Base-by-base conservation (phyloP, 371 early-diverging fungal genomes). In the Syncephalastrum contaminatum region DNA sequence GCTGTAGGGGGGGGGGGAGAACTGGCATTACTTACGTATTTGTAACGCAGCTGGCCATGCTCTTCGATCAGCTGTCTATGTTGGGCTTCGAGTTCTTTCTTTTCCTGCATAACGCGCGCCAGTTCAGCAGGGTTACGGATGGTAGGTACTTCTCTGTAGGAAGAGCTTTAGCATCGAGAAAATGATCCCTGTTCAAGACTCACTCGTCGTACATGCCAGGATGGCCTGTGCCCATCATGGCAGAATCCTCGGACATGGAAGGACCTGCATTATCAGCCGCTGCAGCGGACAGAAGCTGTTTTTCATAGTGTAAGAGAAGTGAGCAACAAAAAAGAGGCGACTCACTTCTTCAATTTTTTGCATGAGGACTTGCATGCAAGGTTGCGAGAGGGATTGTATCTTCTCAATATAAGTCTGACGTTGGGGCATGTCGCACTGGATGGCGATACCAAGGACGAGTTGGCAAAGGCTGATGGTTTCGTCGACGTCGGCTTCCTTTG, bases 291-390 rank as follows among this genome's bases (percentile, higher is more conserved):
- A 30, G 36, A 30, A 30, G 36, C 36, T 30, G 12, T 3, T 30
- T 30, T 30, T 30, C 36, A 30, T 30, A 10, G 36, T 30, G 10
- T 30, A 30, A 30, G 36, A 30, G 10, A 30, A 30, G 10, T 25
- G 10, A 12, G 30, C 7, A 14, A 54, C 41, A 22, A 54, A 36
- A 46, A 14, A 20, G 18, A 41, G 53, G 12, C 20, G 30, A 42
- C n/a, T 14, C 39, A 82, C 83, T 60, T 80, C 70, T 67, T 96
- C 94, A 55, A 97, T 93, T 7, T 85, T 77, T 7, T 88, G 62
- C 98, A 97, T 97, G 52, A 97, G 67, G 15, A 81, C 78, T 61
- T 88, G 87, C 74, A 97, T 97, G 22, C 80, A 78, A 12, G 64
- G 64, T 44, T 80, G 81, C 18, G 76, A 77, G 22, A 97, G 67